phyloP scores from a whole-genome alignment of 495 filamentous ascomycete species.

The Penicillium cataractarum region DNA sequence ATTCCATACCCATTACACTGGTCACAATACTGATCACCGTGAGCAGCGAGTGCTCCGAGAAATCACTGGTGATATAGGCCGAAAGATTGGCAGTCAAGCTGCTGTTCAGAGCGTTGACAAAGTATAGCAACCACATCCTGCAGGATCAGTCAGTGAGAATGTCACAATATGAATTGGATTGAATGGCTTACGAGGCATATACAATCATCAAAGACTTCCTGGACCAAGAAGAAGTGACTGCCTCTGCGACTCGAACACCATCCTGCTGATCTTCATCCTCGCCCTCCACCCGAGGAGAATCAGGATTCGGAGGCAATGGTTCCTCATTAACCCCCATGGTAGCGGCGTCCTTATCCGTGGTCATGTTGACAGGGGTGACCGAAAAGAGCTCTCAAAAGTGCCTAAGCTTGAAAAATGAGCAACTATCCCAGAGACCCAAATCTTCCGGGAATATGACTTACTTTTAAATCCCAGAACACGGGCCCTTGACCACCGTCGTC shows the following conservation, averaged over 20 bases:
- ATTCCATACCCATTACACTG: constrained; percentile 55
- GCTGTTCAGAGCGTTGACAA: constrained; percentile 25
- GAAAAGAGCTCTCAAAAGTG: neutral
- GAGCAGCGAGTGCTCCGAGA: constrained; percentile 35
- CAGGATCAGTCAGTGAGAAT: neutral
- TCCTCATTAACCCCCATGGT: constrained; percentile 3
- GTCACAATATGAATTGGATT: neutral
- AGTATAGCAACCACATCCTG: constrained; percentile 37
- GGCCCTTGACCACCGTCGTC: neutral
- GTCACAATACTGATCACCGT: constrained; percentile 38
- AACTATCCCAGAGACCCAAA: neutral
- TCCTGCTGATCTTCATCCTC: constrained; percentile 24
- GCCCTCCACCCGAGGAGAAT: neutral
- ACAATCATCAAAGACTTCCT: constrained; percentile 24
- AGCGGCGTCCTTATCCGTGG: neutral
- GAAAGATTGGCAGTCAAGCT: constrained; percentile 24
- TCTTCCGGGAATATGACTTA: neutral
- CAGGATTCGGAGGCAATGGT: neutral
- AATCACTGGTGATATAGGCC: constrained; percentile 35
- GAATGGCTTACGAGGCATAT: constrained; percentile 28
- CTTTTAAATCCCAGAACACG: neutral
- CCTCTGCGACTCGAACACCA: constrained; percentile 34
- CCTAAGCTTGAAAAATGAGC: neutral
- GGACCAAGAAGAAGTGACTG: constrained; percentile 30
- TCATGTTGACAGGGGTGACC: neutral